A percentile compares a stretch with the other conserved stretches of the same genome.
Evolutionary conservation across 2,329 filamentous ascomycete species (phyloP).

Genomic region (Thermomyces lanuginosus): DNA sequence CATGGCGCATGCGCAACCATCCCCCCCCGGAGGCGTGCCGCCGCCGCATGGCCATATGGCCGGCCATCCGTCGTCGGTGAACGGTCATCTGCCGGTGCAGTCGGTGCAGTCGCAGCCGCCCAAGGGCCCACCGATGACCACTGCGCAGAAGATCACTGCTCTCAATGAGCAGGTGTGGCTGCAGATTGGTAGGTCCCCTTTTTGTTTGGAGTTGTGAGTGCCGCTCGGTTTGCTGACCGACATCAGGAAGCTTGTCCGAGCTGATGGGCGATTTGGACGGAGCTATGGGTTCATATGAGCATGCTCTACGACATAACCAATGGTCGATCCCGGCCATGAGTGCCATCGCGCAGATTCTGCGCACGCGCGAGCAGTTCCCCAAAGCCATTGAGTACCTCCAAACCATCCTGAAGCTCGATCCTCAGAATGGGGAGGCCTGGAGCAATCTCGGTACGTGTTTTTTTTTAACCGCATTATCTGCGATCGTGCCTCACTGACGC

Average conservation of each 20-base stretch:
- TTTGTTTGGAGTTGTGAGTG: constrained; percentile 2
- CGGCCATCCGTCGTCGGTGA: constrained; percentile 42
- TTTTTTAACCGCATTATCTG: constrained; percentile 3
- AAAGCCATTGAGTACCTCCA: constrained; percentile 89
- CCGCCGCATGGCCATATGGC: constrained; percentile 50
- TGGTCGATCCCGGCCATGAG: constrained; percentile 87
- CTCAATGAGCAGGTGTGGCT: constrained; percentile 86
- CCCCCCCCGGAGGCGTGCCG: constrained; percentile 58
- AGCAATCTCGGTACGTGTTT: constrained; percentile 61
- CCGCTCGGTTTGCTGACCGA: constrained; percentile 8
- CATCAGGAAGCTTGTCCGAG: constrained; percentile 65
- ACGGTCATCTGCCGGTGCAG: constrained; percentile 32
- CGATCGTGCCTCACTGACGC: constrained; percentile 7
- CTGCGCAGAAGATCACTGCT: constrained; percentile 57
- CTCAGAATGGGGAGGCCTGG: constrained; percentile 86
- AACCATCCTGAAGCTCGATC: constrained; percentile 77
- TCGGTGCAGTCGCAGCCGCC: constrained; percentile 33
- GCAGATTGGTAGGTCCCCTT: constrained; percentile 57
- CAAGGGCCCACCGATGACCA: constrained; percentile 42
- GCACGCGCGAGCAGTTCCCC: constrained; percentile 82
- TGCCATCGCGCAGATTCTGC: constrained; percentile 77
- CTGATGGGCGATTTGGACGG: constrained; percentile 76
- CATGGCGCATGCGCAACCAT: constrained; percentile 68
- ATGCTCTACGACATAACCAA: constrained; percentile 70
- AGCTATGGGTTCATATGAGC: constrained; percentile 79